Conservation (phyloP, 371 early-diverging fungal species). For the Circinella umbellata region DNA sequence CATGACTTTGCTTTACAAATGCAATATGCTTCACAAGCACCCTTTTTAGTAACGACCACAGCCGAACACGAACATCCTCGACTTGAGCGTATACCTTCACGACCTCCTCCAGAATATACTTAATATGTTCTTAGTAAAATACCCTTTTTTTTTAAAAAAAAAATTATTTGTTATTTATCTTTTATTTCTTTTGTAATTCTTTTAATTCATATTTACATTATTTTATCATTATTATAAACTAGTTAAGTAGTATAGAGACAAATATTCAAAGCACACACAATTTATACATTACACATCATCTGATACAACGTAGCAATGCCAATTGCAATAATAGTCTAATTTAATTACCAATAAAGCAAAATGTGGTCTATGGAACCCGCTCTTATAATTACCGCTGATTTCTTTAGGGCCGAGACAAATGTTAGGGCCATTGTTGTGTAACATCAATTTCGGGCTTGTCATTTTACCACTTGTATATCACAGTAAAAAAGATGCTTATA, state of each 20-base stretch:
- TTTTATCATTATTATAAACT: not conserved
- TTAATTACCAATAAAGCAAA: constrained; percentile 11
- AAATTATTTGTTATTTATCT: not conserved
- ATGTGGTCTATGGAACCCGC: constrained; percentile 1
- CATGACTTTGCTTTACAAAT: constrained; percentile 44
- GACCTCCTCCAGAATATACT: constrained; percentile 50
- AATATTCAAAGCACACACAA: not conserved
- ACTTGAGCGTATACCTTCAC: constrained; percentile 42
- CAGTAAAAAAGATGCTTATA: not conserved
- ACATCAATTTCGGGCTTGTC: constrained; percentile 4
- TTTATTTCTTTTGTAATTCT: constrained; percentile 3
- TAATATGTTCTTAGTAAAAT: not conserved
- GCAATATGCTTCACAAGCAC: constrained; percentile 45
- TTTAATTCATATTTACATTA: not conserved
- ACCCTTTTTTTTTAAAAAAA: too few species aligned
- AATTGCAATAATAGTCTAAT: constrained; percentile 7
- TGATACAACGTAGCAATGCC: not conserved
- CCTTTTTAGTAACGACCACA: constrained; percentile 20
- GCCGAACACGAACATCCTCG: not conserved
- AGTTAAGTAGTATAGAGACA: not conserved
- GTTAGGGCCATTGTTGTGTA: not conserved
- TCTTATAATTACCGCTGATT: not conserved
- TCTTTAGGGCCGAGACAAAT: not conserved
- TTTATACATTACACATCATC: constrained; percentile 3
- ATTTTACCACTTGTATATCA: not conserved